phyloP scores from a whole-genome alignment of 305 asterid species.

The Fraxinus nigra region DNA sequence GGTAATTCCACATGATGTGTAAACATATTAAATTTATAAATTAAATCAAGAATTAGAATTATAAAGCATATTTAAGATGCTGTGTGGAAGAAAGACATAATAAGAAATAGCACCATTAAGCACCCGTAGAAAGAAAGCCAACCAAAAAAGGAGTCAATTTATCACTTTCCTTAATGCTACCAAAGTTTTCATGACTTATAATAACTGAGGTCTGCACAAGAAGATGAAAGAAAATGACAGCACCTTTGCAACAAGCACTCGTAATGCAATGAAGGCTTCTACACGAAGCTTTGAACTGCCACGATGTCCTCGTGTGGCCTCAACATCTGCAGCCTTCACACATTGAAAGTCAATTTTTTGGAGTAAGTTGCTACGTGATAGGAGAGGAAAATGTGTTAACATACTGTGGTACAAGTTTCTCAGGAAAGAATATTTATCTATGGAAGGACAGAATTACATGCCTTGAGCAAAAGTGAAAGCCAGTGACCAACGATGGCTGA shows the following conservation, averaged over 20 bases:
- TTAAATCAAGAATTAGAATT: neutral
- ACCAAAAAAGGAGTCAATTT: conserved; percentile 7
- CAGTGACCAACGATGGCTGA: conserved; percentile 97
- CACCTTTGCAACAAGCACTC: conserved; percentile 89
- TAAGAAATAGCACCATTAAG: conserved; percentile 3
- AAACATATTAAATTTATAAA: neutral
- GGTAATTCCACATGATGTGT: conserved; percentile 3
- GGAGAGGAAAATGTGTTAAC: neutral
- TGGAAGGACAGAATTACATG: conserved; percentile 30
- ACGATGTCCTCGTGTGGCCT: conserved; percentile 78
- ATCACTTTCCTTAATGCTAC: neutral
- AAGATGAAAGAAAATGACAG: conserved; percentile 17
- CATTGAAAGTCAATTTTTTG: conserved; percentile 35
- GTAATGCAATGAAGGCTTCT: conserved; percentile 71
- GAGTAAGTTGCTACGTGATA: conserved; percentile 7
- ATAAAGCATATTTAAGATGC: neutral
- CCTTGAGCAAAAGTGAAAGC: conserved; percentile 95
- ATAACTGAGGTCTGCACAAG: conserved; percentile 16
- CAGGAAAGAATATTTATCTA: conserved; percentile 15
- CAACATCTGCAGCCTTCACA: conserved; percentile 88
- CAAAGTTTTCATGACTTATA: neutral
- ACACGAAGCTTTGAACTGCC: conserved; percentile 86
- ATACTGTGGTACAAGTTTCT: conserved; percentile 9
- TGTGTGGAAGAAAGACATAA: neutral
- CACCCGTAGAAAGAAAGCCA: conserved; percentile 4